Percentiles rank a stretch among this genome's conserved stretches.
Conservation (phyloP, 208 protist genomes). For the Vickermania ingenoplastis region DNA sequence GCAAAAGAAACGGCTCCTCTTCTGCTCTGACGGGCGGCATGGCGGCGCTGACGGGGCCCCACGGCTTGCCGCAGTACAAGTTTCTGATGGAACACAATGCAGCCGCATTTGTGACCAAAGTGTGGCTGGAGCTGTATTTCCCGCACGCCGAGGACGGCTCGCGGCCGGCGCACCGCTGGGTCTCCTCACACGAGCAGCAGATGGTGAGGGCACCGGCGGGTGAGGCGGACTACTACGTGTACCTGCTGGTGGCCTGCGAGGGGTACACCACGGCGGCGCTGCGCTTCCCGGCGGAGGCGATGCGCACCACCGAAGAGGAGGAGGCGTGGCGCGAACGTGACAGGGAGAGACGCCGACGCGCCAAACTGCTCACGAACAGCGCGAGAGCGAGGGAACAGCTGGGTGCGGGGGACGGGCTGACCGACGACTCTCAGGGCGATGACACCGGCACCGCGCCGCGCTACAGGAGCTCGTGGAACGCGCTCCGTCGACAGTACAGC, state of each 20-base stretch:
- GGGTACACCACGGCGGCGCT: conserved; percentile 72
- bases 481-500: conserved; percentile 47
- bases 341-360: background rate
- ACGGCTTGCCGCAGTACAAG: conserved; percentile 45
- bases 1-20: conserved; percentile 1
- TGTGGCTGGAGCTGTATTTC: conserved; percentile 74
- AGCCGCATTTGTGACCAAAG: conserved; percentile 49
- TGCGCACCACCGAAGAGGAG: conserved; percentile 9
- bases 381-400: conserved; percentile 6
- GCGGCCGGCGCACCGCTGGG: conserved; percentile 72
- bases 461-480: conserved; percentile 36
- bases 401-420: conserved; percentile 5
- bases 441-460: background rate
- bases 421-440: conserved; percentile 3
- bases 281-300: conserved; percentile 54
- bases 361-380: conserved; percentile 8
- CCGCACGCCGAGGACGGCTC: conserved; percentile 37
- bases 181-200: conserved; percentile 69
- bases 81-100: conserved; percentile 69
- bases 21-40: background rate
- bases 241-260: conserved; percentile 77
- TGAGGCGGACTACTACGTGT: conserved; percentile 50
- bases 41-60: conserved; percentile 13
- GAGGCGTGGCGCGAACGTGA: background rate
- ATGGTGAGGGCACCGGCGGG: conserved; percentile 20